These are phyloP conservation scores for Populus nigra DNA, from an alignment of 345 rosid species.

Conservation along the genomic window DNA sequence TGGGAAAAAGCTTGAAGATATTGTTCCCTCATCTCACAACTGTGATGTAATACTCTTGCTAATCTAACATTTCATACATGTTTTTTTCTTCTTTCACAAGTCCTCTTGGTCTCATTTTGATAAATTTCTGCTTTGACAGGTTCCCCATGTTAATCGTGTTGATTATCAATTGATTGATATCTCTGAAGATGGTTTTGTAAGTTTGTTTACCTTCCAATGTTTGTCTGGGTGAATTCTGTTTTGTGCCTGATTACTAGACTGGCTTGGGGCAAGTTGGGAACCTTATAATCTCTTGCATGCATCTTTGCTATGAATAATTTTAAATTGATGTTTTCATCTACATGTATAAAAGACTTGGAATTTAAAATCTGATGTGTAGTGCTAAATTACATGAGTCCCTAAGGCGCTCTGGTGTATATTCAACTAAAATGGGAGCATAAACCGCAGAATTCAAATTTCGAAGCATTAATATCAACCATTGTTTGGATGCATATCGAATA, in stretches of 20 bases:
- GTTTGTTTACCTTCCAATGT: slow-evolving; percentile 16
- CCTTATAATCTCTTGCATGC: not conserved
- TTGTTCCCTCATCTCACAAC: slow-evolving; percentile 73
- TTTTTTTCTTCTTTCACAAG: not conserved
- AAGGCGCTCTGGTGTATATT: not conserved
- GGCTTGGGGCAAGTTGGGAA: not conserved
- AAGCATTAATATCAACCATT: not conserved
- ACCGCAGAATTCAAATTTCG: not conserved
- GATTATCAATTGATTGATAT: slow-evolving; percentile 76
- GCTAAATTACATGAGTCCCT: not conserved
- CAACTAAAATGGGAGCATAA: not conserved
- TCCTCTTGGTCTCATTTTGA: slow-evolving; percentile 6
- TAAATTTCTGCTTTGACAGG: slow-evolving; percentile 34
- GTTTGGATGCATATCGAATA: not conserved
- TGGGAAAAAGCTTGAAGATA: slow-evolving; percentile 75
- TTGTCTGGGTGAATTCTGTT: not conserved
- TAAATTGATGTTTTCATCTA: not conserved
- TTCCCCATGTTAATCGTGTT: slow-evolving; percentile 66
- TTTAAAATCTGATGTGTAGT: not conserved
- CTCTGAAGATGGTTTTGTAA: slow-evolving; percentile 81
- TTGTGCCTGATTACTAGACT: not conserved
- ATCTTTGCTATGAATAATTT: not conserved
- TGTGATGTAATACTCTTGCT: slow-evolving; percentile 53
- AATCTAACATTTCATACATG: not conserved
- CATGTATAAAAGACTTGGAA: not conserved